Base-by-base conservation (phyloP, 2,329 filamentous ascomycete species). In the Falciphora oryzae region DNA sequence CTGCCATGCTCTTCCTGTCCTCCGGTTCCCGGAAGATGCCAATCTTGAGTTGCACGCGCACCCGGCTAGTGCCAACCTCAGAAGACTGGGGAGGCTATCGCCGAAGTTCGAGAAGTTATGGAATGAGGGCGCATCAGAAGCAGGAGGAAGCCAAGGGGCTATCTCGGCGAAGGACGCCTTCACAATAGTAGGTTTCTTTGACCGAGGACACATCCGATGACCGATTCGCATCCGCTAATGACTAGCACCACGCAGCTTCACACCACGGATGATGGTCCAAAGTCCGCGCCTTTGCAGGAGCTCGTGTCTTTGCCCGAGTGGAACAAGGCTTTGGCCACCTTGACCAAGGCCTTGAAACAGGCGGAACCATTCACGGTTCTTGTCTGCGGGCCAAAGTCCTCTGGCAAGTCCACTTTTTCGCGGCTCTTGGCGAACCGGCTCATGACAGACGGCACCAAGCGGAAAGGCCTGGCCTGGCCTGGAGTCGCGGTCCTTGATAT, bases 351-450 rank as follows among this genome's bases (percentile, higher is more conserved):
- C 28, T 35, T 69, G 14, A 78, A 74, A 61, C 75, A 73, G 56
- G 73, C 71, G 18, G 73, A 70, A 8, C 72, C 75, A 59, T 74
- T 74, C 2, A 77, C 78, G 2, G 78, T 85, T 8, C 78, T 93
- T 66, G 77, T 92, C 3, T 88, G 88, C 62, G 90, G 90, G 0
- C 85, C 88, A 0, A 90, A 92, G 68, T 87, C 85, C 0, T 86
- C 89, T 3, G 90, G 90, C 2, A 93, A 93, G 71, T 93, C 90
- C 1, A 92, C 89, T 0, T 90, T 93, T 72, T 83, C 85, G 16
- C 85, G 84, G 61, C 74, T 92, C 5, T 77, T 93, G 2, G 76
- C 82, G 11, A 93, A 93, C 70, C 83, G 85, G 14, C 76, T 91
- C 11, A 74, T 91, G n/a, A 89, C 86, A 4, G 74, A 78, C 59